Evolutionary conservation across 2,329 filamentous ascomycete genomes (phyloP).

Genomic region (Hypoxylon sp.): DNA sequence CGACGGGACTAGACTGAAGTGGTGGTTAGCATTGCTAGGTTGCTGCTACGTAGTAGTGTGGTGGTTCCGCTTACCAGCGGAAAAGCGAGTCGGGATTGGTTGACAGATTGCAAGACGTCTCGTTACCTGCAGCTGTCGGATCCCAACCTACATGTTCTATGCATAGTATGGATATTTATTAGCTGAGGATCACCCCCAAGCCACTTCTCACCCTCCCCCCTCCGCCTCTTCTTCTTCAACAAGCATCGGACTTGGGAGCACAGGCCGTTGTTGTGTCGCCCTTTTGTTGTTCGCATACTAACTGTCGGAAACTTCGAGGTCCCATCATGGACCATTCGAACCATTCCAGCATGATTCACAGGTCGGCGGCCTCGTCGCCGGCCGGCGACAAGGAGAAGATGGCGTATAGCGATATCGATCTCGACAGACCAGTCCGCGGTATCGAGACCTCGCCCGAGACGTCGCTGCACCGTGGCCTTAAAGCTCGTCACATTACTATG

Average conservation of each 20-base stretch:
- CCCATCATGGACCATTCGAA: conserved; percentile 39
- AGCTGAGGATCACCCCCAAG: conserved; percentile 33
- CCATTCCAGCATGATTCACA: conserved; percentile 49
- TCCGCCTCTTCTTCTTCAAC: conserved; percentile 30
- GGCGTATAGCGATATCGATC: conserved; percentile 47
- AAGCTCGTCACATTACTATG: conserved; percentile 70
- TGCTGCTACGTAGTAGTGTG: conserved; percentile 38
- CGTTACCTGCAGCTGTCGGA: conserved; percentile 33
- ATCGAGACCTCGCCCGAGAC: conserved; percentile 66
- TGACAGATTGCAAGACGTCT: conserved; percentile 33
- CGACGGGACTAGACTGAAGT: conserved; percentile 9
- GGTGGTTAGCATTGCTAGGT: conserved; percentile 5
- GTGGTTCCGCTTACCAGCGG: conserved; percentile 14
- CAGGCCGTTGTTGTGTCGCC: conserved; percentile 25
- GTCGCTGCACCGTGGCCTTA: conserved; percentile 66
- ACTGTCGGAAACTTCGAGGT: conserved; percentile 8
- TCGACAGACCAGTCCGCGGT: conserved; percentile 59
- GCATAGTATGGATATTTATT: conserved; percentile 33
- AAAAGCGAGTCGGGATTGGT: conserved; percentile 19
- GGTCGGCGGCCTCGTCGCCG: conserved; percentile 53
- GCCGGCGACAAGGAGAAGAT: conserved; percentile 51
- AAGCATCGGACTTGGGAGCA: conserved; percentile 25
- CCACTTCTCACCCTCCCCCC: conserved; percentile 10
- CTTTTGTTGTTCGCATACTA: conserved; percentile 18
- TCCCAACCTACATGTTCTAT: conserved; percentile 15